These are phyloP conservation scores for Tolypocladium pustulatum DNA, from an alignment of 2,329 filamentous ascomycete genomes.

Conservation along the genomic window DNA sequence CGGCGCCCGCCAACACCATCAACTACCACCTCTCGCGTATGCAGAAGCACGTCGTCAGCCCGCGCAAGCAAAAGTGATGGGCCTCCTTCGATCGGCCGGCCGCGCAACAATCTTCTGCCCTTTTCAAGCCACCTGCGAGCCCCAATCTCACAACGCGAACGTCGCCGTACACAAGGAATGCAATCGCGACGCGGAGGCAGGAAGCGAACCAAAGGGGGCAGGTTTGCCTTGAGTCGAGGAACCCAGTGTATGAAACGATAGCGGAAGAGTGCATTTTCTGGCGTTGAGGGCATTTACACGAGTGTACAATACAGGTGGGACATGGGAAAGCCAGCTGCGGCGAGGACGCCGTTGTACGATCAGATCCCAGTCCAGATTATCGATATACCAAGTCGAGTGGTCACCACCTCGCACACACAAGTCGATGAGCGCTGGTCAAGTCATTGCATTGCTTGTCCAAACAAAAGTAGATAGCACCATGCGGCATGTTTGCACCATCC, in stretches of 20 bases:
- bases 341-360: background rate
- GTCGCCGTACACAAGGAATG: background rate
- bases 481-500: constrained; percentile 12
- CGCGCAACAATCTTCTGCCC: background rate
- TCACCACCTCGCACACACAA: background rate
- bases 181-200: background rate
- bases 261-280: background rate
- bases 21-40: constrained; percentile 84
- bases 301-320: background rate
- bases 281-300: background rate
- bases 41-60: constrained; percentile 55
- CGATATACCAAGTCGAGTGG: background rate
- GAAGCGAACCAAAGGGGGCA: background rate
- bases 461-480: background rate
- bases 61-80: constrained; percentile 22
- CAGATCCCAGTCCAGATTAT: background rate
- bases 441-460: background rate
- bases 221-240: background rate
- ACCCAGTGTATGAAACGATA: background rate
- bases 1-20: constrained; percentile 59
- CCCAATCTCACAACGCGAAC: background rate
- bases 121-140: background rate
- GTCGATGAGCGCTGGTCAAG: background rate
- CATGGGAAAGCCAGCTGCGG: background rate
- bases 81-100: background rate